These are phyloP conservation scores for Acorus calamus DNA, from an alignment of 106 monocot species.

Conservation along the genomic window DNA sequence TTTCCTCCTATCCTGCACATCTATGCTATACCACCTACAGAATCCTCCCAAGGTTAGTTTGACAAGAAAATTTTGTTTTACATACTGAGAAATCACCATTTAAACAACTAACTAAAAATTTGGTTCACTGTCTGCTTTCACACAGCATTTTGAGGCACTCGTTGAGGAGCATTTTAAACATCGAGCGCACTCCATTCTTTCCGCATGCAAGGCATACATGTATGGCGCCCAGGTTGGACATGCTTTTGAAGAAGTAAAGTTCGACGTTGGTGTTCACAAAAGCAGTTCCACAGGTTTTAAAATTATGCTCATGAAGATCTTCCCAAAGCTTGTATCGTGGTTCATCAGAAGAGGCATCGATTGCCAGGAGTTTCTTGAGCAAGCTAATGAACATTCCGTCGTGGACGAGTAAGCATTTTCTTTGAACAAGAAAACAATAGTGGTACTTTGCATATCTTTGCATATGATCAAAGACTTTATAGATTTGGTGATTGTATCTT, in stretches of 20 bases:
- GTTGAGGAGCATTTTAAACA: constrained; percentile 50
- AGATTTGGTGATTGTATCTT: too few species aligned
- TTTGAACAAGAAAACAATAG: too few species aligned
- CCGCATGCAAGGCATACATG: constrained; percentile 60
- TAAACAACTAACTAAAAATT: too few species aligned
- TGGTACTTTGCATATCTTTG: too few species aligned
- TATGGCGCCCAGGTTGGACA: constrained; percentile 42
- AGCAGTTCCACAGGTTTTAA: constrained; percentile 53
- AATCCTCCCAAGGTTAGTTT: constrained; percentile 63
- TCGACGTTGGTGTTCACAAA: constrained; percentile 1
- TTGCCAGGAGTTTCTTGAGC: constrained; percentile 18
- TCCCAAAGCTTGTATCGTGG: constrained; percentile 39
- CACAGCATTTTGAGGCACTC: constrained; percentile 59
- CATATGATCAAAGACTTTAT: too few species aligned
- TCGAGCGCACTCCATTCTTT: constrained; percentile 31
- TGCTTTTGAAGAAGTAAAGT: constrained; percentile 1
- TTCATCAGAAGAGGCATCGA: constrained; percentile 34
- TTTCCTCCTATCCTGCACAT: constrained; percentile 56
- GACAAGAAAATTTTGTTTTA: too few species aligned
- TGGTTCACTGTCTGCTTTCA: not conserved
- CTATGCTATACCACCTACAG: constrained; percentile 40
- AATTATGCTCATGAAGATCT: constrained; percentile 46
- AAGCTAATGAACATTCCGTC: not conserved
- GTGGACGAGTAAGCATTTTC: too few species aligned
- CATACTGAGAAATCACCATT: too few species aligned